phyloP scores from a whole-genome alignment of 495 filamentous ascomycete genomes.

The Terfezia boudieri region DNA sequence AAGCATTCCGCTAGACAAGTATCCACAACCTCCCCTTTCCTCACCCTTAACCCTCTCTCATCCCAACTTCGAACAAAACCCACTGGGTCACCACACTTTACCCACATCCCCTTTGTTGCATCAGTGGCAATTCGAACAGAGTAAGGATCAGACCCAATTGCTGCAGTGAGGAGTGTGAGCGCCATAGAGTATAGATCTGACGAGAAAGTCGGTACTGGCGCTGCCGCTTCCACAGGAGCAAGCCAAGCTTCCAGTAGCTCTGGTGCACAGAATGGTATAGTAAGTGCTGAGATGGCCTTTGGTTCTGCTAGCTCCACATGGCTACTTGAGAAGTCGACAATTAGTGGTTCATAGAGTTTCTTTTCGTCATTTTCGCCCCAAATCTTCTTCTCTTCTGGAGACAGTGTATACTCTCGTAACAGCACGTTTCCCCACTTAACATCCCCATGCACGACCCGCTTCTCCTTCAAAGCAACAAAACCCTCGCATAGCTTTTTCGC shows the following conservation, averaged over 20 bases:
- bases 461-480: conserved; percentile 7
- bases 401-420: conserved; percentile 1
- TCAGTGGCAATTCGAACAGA: conserved; percentile 3
- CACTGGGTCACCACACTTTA: conserved; percentile 12
- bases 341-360: conserved; percentile 2
- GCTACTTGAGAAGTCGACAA: conserved; percentile 14
- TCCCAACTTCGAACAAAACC: conserved; percentile 13
- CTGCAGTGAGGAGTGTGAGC: conserved; percentile 12
- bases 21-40: conserved; percentile 4
- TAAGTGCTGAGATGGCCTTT: conserved; percentile 10
- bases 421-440: conserved; percentile 17
- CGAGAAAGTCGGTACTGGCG: conserved; percentile 9
- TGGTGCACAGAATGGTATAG: conserved; percentile 12
- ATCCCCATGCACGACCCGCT: conserved; percentile 13
- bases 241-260: conserved; percentile 10
- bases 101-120: conserved; percentile 10
- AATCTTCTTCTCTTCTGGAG: neutral
- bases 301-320: conserved; percentile 1
- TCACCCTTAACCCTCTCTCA: conserved; percentile 9
- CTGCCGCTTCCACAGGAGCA: neutral
- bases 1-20: conserved; percentile 14
- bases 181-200: conserved; percentile 15
- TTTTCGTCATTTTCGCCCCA: neutral
- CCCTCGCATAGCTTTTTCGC: conserved; percentile 6
- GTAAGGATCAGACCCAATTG: conserved; percentile 16